Conservation (phyloP, 2,329 filamentous ascomycete species). For the Talaromyces funiculosus region DNA sequence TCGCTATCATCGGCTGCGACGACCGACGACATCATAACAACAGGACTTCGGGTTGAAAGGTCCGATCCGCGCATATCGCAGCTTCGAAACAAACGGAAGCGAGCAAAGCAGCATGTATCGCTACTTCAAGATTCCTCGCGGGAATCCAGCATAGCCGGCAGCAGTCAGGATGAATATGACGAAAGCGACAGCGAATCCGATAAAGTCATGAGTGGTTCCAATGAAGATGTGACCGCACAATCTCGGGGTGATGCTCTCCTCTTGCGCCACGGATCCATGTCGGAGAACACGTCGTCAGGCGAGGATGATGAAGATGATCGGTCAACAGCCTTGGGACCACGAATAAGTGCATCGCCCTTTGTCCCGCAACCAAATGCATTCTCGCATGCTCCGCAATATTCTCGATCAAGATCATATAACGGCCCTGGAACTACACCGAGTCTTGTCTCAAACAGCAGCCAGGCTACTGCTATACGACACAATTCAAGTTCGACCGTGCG, state of each 20-base stretch:
- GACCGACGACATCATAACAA: slow-evolving; percentile 82
- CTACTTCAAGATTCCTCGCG: slow-evolving; percentile 39
- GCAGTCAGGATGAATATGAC: slow-evolving; percentile 91
- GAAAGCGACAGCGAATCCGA: slow-evolving; percentile 91
- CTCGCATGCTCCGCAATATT: slow-evolving; percentile 62
- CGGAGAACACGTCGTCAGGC: slow-evolving; percentile 32
- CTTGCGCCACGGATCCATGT: slow-evolving; percentile 20
- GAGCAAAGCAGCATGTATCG: slow-evolving; percentile 30
- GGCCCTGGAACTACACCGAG: slow-evolving; percentile 44
- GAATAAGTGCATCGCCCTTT: slow-evolving; percentile 54
- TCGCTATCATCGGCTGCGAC: slow-evolving; percentile 71
- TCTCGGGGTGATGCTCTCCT: slow-evolving; percentile 21
- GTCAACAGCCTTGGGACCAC: slow-evolving; percentile 70
- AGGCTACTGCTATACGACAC: slow-evolving; percentile 29
- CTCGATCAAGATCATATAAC: slow-evolving; percentile 13
- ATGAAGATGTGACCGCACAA: slow-evolving; percentile 48
- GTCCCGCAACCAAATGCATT: slow-evolving; percentile 90
- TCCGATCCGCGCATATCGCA: slow-evolving; percentile 35
- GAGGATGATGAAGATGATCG: slow-evolving; percentile 68
- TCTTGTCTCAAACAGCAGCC: slow-evolving; percentile 36
- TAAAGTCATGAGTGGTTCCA: slow-evolving; percentile 59
- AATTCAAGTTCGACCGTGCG: slow-evolving; percentile 34
- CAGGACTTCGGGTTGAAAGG: slow-evolving; percentile 70
- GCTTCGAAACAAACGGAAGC: slow-evolving; percentile 50
- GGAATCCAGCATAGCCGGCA: slow-evolving; percentile 38